These are phyloP conservation scores for Arctium lappa DNA, from an alignment of 129 eudicot genomes.

Conservation along the genomic window DNA sequence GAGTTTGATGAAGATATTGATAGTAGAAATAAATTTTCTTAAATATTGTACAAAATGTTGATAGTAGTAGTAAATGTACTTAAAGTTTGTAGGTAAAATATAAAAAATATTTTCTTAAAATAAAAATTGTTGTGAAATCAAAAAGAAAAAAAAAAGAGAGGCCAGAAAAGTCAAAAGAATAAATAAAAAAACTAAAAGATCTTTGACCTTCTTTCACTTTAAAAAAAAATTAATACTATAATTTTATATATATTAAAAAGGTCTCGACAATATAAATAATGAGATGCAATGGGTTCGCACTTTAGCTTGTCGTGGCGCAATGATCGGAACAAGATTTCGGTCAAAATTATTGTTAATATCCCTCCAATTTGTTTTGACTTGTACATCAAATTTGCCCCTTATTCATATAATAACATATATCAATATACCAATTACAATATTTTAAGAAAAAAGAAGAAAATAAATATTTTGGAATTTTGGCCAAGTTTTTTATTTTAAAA, in stretches of 20 bases:
- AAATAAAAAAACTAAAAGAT: slow-evolving; percentile 4
- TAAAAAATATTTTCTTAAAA: not conserved
- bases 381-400: not conserved
- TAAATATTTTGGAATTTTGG: too few species aligned
- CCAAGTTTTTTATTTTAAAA: too few species aligned
- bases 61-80: not conserved
- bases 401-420: too few species aligned
- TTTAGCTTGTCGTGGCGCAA: slow-evolving; percentile 4
- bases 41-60: not conserved
- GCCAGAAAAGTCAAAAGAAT: not conserved
- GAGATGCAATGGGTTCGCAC: not conserved
- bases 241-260: not conserved
- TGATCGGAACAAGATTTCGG: not conserved
- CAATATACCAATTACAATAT: too few species aligned
- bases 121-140: not conserved
- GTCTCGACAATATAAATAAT: not conserved
- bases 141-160: not conserved
- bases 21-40: not conserved
- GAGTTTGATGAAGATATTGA: not conserved
- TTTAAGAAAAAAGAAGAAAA: too few species aligned
- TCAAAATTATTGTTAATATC: not conserved
- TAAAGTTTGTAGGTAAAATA: not conserved
- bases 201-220: slow-evolving; percentile 14
- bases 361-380: slow-evolving; percentile 5
- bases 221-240: not conserved